Percentiles rank a stretch among this genome's conserved stretches.
phyloP scores from a whole-genome alignment of 176 grass and related monocot genomes.

The Oryza officinalis region DNA sequence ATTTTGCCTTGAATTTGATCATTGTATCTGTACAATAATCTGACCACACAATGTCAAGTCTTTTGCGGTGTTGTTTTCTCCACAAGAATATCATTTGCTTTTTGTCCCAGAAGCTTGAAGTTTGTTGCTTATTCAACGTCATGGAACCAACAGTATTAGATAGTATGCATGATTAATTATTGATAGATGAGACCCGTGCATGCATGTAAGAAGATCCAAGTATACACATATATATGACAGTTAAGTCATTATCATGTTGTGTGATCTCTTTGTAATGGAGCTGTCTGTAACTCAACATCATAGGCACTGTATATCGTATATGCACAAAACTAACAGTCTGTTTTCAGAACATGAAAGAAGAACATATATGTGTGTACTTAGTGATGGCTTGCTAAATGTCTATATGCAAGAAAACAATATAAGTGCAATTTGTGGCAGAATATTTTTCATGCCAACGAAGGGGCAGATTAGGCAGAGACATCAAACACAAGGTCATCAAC shows the following conservation, averaged over 20 bases:
- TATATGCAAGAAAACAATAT: not conserved
- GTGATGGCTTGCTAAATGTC: not conserved
- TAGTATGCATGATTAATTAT: too few relatives aligned
- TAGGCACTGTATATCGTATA: not conserved
- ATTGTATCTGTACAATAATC: not conserved
- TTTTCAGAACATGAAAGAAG: not conserved
- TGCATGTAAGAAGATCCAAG: not conserved
- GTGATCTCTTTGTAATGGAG: not conserved
- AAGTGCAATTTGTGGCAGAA: not conserved
- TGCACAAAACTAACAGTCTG: not conserved
- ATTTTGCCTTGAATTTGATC: not conserved
- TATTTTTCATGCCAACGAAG: not conserved
- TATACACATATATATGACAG: not conserved
- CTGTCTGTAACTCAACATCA: not conserved
- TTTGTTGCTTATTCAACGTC: slow-evolving; percentile 35
- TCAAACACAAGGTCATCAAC: too few relatives aligned
- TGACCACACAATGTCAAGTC: not conserved
- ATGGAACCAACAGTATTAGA: not conserved
- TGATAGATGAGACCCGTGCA: not conserved
- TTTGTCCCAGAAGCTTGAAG: not conserved
- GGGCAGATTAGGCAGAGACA: not conserved
- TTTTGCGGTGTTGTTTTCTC: not conserved
- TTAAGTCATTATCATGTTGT: slow-evolving; percentile 6
- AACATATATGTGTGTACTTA: not conserved
- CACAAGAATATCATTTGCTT: not conserved